Percentiles rank a stretch among this genome's conserved stretches.
phyloP scores from a whole-genome alignment of 805 yeast species.

The Candida ascalaphidarum region DNA sequence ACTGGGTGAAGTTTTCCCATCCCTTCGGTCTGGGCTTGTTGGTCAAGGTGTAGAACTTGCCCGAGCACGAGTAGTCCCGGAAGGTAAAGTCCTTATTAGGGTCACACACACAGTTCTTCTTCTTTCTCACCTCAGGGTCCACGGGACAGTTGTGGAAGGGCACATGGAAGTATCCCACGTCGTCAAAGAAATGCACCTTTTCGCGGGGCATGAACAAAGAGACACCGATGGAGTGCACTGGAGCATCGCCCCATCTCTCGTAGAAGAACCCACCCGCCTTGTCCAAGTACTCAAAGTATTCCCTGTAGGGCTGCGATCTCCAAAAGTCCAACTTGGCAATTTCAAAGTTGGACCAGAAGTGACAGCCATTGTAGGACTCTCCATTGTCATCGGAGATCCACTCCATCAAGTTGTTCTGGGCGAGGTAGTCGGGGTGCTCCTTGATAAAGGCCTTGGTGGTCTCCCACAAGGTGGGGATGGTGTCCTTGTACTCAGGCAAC shows the following conservation, averaged over 20 bases:
- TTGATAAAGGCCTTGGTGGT: slow-evolving; percentile 60
- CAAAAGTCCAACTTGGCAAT: slow-evolving; percentile 67
- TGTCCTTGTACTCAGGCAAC: slow-evolving; percentile 71
- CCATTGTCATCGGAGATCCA: slow-evolving; percentile 68
- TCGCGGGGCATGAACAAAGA: slow-evolving; percentile 64
- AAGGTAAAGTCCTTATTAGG: slow-evolving; percentile 70
- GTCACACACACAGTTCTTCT: slow-evolving; percentile 65
- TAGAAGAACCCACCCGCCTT: slow-evolving; percentile 86
- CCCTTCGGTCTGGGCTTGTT: slow-evolving; percentile 55
- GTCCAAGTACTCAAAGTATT: slow-evolving; percentile 70
- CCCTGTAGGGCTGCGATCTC: slow-evolving; percentile 62
- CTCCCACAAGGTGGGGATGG: slow-evolving; percentile 82
- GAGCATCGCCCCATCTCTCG: slow-evolving; percentile 94
- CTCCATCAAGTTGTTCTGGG: slow-evolving; percentile 57
- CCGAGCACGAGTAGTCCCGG: slow-evolving; percentile 65
- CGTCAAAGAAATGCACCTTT: slow-evolving; percentile 70
- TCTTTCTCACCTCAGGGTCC: slow-evolving; percentile 46
- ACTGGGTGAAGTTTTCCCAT: slow-evolving; percentile 53
- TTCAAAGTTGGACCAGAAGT: slow-evolving; percentile 90
- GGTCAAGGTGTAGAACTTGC: slow-evolving; percentile 49
- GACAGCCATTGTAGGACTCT: slow-evolving; percentile 68
- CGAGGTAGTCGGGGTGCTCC: slow-evolving; percentile 51
- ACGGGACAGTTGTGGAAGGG: slow-evolving; percentile 81
- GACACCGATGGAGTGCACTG: slow-evolving; percentile 84
- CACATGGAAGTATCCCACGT: slow-evolving; percentile 76